These are phyloP conservation scores for Moniliella sp. DNA, from an alignment of 1,284 basidiomycete genomes.

Conservation along the genomic window DNA sequence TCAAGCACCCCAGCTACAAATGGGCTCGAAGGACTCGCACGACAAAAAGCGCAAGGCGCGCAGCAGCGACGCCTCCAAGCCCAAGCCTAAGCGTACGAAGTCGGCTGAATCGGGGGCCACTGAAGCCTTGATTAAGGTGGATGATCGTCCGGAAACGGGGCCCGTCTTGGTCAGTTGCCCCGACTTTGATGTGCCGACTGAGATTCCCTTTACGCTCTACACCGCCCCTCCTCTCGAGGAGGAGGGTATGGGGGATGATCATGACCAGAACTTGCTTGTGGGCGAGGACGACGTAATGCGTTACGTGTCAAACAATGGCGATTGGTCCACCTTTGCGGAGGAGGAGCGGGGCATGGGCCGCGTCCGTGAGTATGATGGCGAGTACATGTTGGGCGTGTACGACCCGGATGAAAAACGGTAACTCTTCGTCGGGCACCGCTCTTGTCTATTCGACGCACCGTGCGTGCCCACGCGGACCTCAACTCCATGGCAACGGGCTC, in stretches of 20 bases:
- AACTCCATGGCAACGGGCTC: conserved; percentile 9
- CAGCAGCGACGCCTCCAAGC: no score
- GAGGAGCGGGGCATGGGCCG: neutral
- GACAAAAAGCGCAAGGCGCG: no score
- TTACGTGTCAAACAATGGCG: neutral
- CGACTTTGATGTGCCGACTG: neutral
- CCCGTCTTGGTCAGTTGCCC: neutral
- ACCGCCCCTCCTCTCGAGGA: neutral
- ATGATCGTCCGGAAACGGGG: no score
- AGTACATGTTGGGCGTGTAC: conserved; percentile 25
- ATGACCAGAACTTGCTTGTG: neutral
- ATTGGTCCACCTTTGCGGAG: neutral
- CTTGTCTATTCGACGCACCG: conserved; percentile 17
- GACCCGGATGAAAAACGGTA: conserved; percentile 16
- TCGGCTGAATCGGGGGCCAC: no score
- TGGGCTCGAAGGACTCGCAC: no score
- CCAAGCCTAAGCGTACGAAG: no score
- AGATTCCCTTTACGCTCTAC: neutral
- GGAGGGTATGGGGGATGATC: neutral
- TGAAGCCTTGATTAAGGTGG: no score
- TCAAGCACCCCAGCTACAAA: no score
- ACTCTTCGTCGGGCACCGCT: conserved; percentile 22
- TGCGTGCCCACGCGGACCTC: conserved; percentile 17
- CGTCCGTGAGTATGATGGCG: neutral
- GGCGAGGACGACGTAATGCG: neutral